Base-by-base conservation (phyloP, 257 asterid species). In the Solanum neorickii region DNA sequence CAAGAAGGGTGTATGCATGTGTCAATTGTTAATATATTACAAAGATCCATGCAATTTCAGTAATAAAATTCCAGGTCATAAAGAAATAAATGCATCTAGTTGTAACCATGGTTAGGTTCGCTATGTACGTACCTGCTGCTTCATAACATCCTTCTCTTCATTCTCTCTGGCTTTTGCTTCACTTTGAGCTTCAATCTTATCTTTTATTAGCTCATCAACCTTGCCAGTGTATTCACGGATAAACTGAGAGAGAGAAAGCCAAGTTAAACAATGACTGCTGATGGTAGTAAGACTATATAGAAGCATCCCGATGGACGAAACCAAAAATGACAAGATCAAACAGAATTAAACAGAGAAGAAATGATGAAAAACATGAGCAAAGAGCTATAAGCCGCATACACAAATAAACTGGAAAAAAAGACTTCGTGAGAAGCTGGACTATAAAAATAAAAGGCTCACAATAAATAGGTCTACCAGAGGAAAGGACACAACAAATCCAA, bases 211-310 rank as follows among this genome's bases (percentile, higher is more conserved):
- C 59, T 97, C 99, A 88, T 97, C 99, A 87, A 97, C 98, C 91
- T 97, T 97, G 84, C 98, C 98, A 6, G 93, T 94, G 95, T 94
- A 95, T 88, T 97, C 99, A 49, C 99, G 98, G 92, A 95, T 94
- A 85, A 95, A 96, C 99, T 96, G 94, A 89, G 87, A 86, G 73
- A 87, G 87, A 77, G 47, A 75, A 66, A 56, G n/a, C 82, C 59
- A 88, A 60, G 56, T 52, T 52, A 70, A 37, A 68, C 42, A 56
- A 82, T 82, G 85, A 82, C 39, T 29, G 29, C 69, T 82, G 69
- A 82, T 82, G 85, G 69, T 44, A 49, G 46, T 11, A 78, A 82
- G 69, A 82, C 56, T 31, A 47, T 29, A 27, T 20, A 46, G 69
- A 82, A 49, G 85, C 69, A 82, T 52, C 62, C 85, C 29, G 5